A percentile compares a stretch with the other conserved stretches of the same genome.
Evolutionary conservation across 139 green algal species (phyloP).

Genomic region (Coccomyxa sp.): DNA sequence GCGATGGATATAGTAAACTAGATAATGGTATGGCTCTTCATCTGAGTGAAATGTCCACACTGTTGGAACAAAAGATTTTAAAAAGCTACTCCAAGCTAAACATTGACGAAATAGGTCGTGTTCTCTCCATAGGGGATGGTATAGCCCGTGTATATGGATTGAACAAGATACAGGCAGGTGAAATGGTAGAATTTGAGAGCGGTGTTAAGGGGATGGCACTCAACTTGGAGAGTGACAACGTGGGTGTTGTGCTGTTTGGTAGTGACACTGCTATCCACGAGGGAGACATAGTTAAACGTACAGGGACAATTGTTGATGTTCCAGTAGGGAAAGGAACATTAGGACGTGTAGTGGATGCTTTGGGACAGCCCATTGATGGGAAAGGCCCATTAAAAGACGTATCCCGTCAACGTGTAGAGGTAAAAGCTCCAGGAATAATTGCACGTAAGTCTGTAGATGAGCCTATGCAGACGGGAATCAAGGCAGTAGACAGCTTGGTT

Average conservation of each 20-base stretch:
- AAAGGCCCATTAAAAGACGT: conserved; percentile 72
- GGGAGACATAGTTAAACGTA: conserved; percentile 86
- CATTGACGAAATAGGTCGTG: conserved; percentile 67
- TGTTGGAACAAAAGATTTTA: conserved; percentile 56
- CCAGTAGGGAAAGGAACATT: conserved; percentile 78
- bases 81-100: conserved; percentile 47
- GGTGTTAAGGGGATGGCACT: conserved; percentile 88
- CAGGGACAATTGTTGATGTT: conserved; percentile 87
- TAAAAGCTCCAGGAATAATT: conserved; percentile 81
- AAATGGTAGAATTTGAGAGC: conserved; percentile 87
- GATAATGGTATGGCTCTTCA: conserved; percentile 33
- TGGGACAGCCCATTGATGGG: conserved; percentile 86
- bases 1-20: conserved; percentile 11
- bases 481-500: conserved; percentile 77
- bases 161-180: conserved; percentile 79
- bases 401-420: conserved; percentile 59
- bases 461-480: conserved; percentile 72
- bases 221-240: conserved; percentile 89
- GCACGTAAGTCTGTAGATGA: conserved; percentile 64
- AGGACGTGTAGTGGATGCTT: conserved; percentile 80
- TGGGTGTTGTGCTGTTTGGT: conserved; percentile 90
- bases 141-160: conserved; percentile 89
- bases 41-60: conserved; percentile 49
- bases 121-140: conserved; percentile 88
- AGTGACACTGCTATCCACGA: conserved; percentile 67